Conservation (phyloP, 129 eudicot species). For the Rutidosis leptorrhynchoides region DNA sequence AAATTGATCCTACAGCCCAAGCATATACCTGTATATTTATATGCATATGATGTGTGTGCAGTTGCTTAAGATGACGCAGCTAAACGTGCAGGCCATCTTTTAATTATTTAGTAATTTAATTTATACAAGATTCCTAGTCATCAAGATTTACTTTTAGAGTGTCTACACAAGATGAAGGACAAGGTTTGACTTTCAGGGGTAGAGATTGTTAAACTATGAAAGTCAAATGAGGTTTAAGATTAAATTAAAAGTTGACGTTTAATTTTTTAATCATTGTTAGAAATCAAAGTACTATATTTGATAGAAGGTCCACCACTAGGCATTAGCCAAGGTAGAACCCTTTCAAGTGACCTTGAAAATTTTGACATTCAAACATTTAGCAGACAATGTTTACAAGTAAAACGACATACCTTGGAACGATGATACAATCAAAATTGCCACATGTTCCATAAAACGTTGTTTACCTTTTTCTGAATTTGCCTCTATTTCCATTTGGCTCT, state of each 20-base stretch:
- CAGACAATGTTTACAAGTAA: too few species aligned
- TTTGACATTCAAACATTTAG: too few species aligned
- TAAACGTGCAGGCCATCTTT: constrained; percentile 35
- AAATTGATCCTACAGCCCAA: not conserved
- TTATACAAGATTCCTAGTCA: not conserved
- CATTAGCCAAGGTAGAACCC: constrained; percentile 20
- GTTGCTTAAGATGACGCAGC: constrained; percentile 11
- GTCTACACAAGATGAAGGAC: constrained; percentile 6
- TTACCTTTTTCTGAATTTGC: too few species aligned
- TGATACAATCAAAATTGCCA: too few species aligned
- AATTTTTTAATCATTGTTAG: constrained; percentile 15
- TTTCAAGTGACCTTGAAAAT: too few species aligned
- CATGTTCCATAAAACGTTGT: too few species aligned
- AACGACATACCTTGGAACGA: too few species aligned
- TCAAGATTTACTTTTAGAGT: constrained; percentile 16
- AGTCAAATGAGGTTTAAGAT: constrained; percentile 12
- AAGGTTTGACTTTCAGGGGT: constrained; percentile 20
- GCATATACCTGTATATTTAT: not conserved
- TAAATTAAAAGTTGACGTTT: constrained; percentile 21
- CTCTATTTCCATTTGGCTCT: too few species aligned
- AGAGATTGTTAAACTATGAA: constrained; percentile 11
- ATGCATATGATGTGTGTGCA: not conserved
- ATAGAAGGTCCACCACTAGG: constrained; percentile 16
- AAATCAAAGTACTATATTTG: constrained; percentile 31
- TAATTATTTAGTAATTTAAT: constrained; percentile 3